These are phyloP conservation scores for Paracoccidioides lutzii DNA, from an alignment of 2,329 filamentous ascomycete species.

Conservation along the genomic window DNA sequence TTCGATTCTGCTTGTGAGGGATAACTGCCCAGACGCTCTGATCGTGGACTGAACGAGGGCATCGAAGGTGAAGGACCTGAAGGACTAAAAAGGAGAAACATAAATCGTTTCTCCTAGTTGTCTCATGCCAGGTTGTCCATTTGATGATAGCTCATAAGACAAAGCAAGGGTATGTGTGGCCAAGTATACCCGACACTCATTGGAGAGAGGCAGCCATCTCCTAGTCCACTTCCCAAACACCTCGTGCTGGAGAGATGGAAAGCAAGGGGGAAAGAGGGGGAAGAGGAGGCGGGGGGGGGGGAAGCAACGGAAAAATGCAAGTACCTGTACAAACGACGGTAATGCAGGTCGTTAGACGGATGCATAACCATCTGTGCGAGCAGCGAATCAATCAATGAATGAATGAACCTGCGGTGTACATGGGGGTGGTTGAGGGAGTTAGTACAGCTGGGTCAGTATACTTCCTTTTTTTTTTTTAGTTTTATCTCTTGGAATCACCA, in stretches of 20 bases:
- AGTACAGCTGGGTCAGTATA: not conserved
- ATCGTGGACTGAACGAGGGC: too few species aligned
- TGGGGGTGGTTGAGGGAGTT: not conserved
- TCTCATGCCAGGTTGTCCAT: not conserved
- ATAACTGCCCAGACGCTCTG: too few species aligned
- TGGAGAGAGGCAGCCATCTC: not conserved
- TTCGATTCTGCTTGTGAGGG: too few species aligned
- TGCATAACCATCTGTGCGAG: not conserved
- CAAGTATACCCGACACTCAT: not conserved
- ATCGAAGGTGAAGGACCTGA: too few species aligned
- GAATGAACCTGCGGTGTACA: not conserved
- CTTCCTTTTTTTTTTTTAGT: not conserved
- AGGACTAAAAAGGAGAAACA: too few species aligned
- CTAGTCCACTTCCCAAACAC: not conserved
- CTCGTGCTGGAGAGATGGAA: not conserved
- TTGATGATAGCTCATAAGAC: not conserved
- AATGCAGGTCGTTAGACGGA: not conserved
- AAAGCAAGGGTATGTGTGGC: not conserved
- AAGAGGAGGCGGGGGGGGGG: not conserved
- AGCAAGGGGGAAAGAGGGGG: not conserved
- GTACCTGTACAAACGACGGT: not conserved
- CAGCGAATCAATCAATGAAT: not conserved
- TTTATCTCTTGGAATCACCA: not conserved
- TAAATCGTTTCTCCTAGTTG: too few species aligned
- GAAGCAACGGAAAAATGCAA: not conserved